Percentiles rank a stretch among this genome's conserved stretches.
Evolutionary conservation across 805 yeast genomes (phyloP).

Genomic region (Saturnispora besseyi): DNA sequence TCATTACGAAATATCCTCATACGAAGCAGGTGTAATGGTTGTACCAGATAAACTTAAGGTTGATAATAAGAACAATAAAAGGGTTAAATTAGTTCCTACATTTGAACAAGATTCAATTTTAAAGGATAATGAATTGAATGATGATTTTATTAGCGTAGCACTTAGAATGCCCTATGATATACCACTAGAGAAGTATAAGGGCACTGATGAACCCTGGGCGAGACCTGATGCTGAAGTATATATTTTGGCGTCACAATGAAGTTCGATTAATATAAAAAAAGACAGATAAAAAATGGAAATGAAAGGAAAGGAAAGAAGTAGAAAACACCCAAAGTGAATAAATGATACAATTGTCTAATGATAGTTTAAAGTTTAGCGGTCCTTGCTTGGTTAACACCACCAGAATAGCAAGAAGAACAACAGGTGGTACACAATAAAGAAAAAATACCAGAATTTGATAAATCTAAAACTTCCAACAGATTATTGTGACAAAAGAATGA

Average conservation of each 20-base stretch:
- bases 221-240: slow-evolving; percentile 12
- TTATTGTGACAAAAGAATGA: slow-evolving; percentile 20
- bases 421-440: slow-evolving; percentile 3
- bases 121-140: background rate
- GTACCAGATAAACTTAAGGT: slow-evolving; percentile 24
- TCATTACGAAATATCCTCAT: slow-evolving; percentile 32
- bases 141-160: slow-evolving; percentile 21
- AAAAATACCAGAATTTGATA: slow-evolving; percentile 3
- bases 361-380: background rate
- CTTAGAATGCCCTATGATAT: slow-evolving; percentile 45
- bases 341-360: background rate
- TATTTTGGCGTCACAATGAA: background rate
- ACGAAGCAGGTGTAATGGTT: slow-evolving; percentile 48
- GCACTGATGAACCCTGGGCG: slow-evolving; percentile 44
- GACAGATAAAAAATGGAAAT: background rate
- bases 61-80: background rate
- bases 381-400: slow-evolving; percentile 8
- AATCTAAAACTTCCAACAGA: slow-evolving; percentile 11
- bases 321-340: too few relatives aligned
- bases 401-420: slow-evolving; percentile 5
- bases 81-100: slow-evolving; percentile 32
- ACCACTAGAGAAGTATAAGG: slow-evolving; percentile 37
- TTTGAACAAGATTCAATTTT: slow-evolving; percentile 30
- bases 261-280: background rate
- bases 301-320: too few relatives aligned